Evolutionary conservation across 2,329 filamentous ascomycete species (phyloP).

Genomic region (Parascedosporium putredinis): DNA sequence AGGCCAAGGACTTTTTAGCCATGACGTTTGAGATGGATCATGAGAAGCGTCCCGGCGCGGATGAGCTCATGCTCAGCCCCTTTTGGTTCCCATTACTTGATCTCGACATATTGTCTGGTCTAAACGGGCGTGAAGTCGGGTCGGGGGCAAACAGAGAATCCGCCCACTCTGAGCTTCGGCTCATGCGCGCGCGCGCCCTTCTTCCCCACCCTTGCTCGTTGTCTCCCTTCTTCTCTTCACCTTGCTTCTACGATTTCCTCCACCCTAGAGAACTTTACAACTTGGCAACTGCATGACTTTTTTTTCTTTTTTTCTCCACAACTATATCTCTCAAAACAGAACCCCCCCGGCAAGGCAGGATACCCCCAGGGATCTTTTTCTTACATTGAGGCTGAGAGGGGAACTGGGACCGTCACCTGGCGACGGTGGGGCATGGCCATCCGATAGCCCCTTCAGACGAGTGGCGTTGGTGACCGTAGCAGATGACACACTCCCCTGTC

Average conservation of each 20-base stretch:
- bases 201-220: no score
- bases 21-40: conserved; percentile 95
- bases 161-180: no score
- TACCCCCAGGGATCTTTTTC: neutral
- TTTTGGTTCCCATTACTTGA: conserved; percentile 71
- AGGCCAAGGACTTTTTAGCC: conserved; percentile 72
- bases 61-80: conserved; percentile 74
- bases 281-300: neutral
- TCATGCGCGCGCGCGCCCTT: no score
- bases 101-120: no score
- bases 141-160: neutral
- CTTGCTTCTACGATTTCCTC: neutral
- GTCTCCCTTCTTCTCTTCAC: conserved; percentile 1
- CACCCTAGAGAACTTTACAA: neutral
- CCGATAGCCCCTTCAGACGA: no score
- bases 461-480: no score
- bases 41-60: conserved; percentile 80
- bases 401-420: neutral
- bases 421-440: neutral
- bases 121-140: no score
- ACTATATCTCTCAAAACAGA: no score
- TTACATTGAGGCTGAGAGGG: neutral
- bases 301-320: conserved; percentile 1
- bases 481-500: no score
- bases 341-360: neutral